Conservation (phyloP, 2,329 filamentous ascomycete genomes). For the Colletotrichum magnum region DNA sequence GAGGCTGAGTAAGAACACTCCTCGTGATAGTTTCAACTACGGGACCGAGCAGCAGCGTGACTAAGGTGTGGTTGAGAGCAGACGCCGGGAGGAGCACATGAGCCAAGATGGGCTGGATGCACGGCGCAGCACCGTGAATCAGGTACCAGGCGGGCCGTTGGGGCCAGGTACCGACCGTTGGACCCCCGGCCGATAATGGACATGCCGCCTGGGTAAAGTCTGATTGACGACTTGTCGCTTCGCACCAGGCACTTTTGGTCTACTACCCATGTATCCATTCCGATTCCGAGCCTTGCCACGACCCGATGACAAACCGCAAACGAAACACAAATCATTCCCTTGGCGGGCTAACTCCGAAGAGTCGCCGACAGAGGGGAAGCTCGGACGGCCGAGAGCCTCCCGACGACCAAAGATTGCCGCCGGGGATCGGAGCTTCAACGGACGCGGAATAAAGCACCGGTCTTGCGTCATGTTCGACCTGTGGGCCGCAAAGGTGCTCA, state of each 20-base stretch:
- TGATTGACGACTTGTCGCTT: constrained; percentile 9
- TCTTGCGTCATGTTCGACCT: constrained; percentile 35
- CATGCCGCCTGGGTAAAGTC: not conserved
- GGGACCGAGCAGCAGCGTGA: too few species aligned
- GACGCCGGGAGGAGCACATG: not conserved
- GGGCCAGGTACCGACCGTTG: not conserved
- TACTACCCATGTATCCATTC: too few species aligned
- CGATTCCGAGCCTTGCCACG: constrained; percentile 3
- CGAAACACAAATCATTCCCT: not conserved
- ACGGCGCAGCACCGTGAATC: constrained; percentile 7
- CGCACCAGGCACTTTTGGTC: constrained; percentile 4
- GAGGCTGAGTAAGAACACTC: not conserved
- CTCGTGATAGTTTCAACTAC: too few species aligned
- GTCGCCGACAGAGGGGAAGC: constrained; percentile 24
- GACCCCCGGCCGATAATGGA: not conserved
- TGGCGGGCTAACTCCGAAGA: constrained; percentile 27
- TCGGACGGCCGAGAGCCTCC: constrained; percentile 36
- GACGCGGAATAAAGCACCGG: constrained; percentile 36
- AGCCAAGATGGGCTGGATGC: not conserved
- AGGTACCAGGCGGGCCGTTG: constrained; percentile 14
- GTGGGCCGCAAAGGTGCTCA: constrained; percentile 36
- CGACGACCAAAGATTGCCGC: constrained; percentile 9
- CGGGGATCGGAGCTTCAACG: constrained; percentile 33
- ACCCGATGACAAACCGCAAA: constrained; percentile 31
- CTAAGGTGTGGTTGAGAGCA: not conserved